A percentile compares a stretch with the other conserved stretches of the same genome.
phyloP scores from a whole-genome alignment of 805 yeast genomes.

The Candida ponderosae region DNA sequence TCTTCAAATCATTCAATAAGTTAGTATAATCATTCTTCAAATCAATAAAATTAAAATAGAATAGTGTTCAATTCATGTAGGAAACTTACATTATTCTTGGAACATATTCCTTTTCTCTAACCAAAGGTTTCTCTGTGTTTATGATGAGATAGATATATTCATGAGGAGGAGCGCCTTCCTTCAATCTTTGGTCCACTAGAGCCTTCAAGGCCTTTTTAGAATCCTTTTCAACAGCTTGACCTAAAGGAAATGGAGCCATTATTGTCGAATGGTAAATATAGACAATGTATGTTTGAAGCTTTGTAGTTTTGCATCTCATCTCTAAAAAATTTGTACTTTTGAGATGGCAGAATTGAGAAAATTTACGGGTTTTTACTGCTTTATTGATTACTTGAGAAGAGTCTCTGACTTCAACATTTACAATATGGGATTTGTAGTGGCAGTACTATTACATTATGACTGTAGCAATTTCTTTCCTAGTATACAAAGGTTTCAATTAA shows the following conservation, averaged over 20 bases:
- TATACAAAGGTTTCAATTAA: too few species aligned
- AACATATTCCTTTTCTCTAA: constrained; percentile 36
- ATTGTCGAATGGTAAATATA: too few species aligned
- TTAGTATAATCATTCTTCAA: neutral
- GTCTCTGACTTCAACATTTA: too few species aligned
- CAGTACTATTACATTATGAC: too few species aligned
- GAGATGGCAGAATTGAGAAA: too few species aligned
- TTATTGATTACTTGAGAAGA: too few species aligned
- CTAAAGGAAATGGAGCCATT: constrained; percentile 4
- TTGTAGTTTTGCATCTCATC: too few species aligned
- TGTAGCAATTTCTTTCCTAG: too few species aligned
- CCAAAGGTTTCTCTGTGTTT: constrained; percentile 38
- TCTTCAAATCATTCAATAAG: constrained; percentile 5
- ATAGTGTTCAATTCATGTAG: neutral
- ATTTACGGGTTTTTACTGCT: too few species aligned
- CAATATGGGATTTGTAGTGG: too few species aligned
- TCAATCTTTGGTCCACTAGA: constrained; percentile 22
- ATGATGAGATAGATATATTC: constrained; percentile 28
- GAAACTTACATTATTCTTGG: constrained; percentile 40
- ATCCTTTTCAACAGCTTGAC: constrained; percentile 4
- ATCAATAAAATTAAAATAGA: neutral
- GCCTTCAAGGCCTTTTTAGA: constrained; percentile 16
- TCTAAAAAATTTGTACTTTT: too few species aligned
- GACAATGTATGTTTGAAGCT: too few species aligned
- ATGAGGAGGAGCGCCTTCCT: constrained; percentile 6